Conservation (phyloP, 306 rosid genomes). For the Mucuna pruriens region DNA sequence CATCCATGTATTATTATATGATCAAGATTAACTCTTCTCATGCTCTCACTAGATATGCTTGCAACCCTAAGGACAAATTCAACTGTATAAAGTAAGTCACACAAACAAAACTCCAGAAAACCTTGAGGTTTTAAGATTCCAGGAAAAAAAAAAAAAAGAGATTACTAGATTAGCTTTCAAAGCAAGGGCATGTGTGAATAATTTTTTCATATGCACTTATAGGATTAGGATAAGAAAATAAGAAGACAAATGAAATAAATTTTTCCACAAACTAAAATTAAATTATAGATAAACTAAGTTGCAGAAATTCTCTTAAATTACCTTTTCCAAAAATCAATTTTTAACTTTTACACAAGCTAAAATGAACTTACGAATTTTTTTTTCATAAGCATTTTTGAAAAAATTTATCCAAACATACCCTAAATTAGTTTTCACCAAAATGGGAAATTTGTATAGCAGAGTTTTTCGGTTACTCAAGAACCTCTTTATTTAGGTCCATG, state of each 20-base stretch:
- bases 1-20: background rate
- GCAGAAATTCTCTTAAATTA: too few relatives aligned
- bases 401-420: too few relatives aligned
- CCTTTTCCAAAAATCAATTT: too few relatives aligned
- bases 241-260: too few relatives aligned
- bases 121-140: background rate
- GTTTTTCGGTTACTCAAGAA: slow-evolving; percentile 2
- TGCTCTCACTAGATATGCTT: background rate
- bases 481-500: background rate
- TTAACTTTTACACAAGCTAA: too few relatives aligned
- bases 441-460: background rate
- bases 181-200: too few relatives aligned
- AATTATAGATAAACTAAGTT: too few relatives aligned
- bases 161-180: background rate
- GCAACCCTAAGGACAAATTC: background rate
- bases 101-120: background rate
- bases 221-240: too few relatives aligned
- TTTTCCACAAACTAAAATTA: too few relatives aligned
- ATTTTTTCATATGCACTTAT: too few relatives aligned
- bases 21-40: background rate
- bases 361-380: too few relatives aligned
- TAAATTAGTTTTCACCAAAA: background rate
- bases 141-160: background rate
- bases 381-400: too few relatives aligned
- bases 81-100: background rate